Evolutionary conservation across 768 basidiomycete genomes (phyloP).

Genomic region (Suillus paluster): DNA sequence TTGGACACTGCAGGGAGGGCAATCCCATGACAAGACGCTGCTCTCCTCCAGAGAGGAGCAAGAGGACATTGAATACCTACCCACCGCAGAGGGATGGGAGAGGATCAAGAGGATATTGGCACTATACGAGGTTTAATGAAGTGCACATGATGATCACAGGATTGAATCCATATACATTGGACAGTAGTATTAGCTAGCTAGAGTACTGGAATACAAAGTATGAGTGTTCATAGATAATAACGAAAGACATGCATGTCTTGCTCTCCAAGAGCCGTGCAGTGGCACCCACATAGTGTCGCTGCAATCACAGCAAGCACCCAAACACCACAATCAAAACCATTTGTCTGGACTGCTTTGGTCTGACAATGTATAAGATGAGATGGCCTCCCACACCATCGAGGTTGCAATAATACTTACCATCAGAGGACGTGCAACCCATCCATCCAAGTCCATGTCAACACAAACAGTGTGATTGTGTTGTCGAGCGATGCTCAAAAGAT

Average conservation of each 20-base stretch:
- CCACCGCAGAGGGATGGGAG: too few relatives aligned
- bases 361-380: not conserved
- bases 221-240: not conserved
- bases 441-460: not conserved
- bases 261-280: slow-evolving; percentile 5
- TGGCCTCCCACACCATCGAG: not conserved
- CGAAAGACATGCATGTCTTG: not conserved
- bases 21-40: too few relatives aligned
- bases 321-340: slow-evolving; percentile 26
- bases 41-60: too few relatives aligned
- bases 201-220: not conserved
- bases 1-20: too few relatives aligned
- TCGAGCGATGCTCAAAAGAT: not conserved
- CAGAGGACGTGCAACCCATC: not conserved
- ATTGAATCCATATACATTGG: not conserved
- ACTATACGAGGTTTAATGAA: too few relatives aligned
- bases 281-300: slow-evolving; percentile 1
- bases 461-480: not conserved
- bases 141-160: too few relatives aligned
- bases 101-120: too few relatives aligned
- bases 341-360: slow-evolving; percentile 15
- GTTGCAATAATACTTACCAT: not conserved
- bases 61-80: too few relatives aligned
- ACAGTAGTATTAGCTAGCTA: slow-evolving; percentile 1
- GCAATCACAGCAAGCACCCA: slow-evolving; percentile 20